Percentiles rank a stretch among this genome's conserved stretches.
Conservation (phyloP, 768 basidiomycete genomes). For the Kwoniella dendrophila region DNA sequence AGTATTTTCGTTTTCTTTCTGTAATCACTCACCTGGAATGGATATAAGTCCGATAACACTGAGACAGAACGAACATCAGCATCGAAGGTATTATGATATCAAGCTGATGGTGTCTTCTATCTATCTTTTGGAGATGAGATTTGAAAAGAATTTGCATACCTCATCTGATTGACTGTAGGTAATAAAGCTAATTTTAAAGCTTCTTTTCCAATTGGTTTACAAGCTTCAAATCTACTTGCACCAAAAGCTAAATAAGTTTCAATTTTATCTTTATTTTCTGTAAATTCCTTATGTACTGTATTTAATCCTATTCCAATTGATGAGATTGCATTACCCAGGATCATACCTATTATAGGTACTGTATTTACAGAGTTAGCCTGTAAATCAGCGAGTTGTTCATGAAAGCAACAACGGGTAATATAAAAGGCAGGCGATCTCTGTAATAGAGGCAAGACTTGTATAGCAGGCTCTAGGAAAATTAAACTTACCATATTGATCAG, state of each 20-base stretch:
- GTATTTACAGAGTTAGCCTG: neutral
- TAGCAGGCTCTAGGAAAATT: neutral
- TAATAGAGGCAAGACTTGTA: neutral
- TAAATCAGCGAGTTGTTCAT: neutral
- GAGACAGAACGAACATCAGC: neutral
- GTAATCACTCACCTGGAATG: conserved; percentile 48
- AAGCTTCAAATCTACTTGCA: conserved; percentile 80
- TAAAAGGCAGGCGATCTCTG: neutral
- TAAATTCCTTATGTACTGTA: conserved; percentile 70
- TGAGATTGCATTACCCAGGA: conserved; percentile 77
- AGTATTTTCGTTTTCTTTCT: no score
- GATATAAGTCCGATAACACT: conserved; percentile 57
- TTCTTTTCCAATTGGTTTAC: conserved; percentile 73
- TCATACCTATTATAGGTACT: conserved; percentile 86
- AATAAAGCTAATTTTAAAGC: conserved; percentile 77
- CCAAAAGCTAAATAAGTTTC: conserved; percentile 86
- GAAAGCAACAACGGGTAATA: neutral
- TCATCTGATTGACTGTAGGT: conserved; percentile 84
- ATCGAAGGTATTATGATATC: no score
- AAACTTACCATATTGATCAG: conserved; percentile 72
- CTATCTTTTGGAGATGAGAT: neutral
- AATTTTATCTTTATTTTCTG: conserved; percentile 79
- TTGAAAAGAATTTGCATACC: conserved; percentile 50
- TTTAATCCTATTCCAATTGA: conserved; percentile 72
- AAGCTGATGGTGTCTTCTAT: no score